phyloP scores from a whole-genome alignment of 1,284 basidiomycete species.

The Pseudozyma hubeiensis region DNA sequence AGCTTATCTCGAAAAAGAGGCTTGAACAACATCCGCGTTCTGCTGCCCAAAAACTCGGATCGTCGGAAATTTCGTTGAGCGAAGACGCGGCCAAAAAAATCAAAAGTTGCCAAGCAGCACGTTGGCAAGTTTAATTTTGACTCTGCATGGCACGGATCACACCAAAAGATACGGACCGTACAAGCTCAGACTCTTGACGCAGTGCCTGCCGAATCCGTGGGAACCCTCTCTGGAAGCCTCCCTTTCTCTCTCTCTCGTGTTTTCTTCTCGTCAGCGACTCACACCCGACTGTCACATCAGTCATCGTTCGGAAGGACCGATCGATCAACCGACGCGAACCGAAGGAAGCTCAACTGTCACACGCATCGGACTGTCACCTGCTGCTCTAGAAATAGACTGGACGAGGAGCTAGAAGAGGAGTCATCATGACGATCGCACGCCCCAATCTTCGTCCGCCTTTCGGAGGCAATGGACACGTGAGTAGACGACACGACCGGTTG shows the following conservation, averaged over 20 bases:
- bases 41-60: constrained; percentile 1
- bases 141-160: constrained; percentile 11
- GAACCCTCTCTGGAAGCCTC: not conserved
- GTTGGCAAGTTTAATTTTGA: not conserved
- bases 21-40: not conserved
- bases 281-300: not conserved
- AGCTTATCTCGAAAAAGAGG: constrained; percentile 10
- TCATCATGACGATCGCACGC: constrained; percentile 37
- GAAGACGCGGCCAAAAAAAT: not conserved
- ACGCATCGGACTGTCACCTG: not conserved
- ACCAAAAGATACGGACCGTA: not conserved
- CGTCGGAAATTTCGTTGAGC: not conserved
- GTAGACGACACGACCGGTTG: not conserved
- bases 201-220: no score
- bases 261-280: no score
- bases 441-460: constrained; percentile 30
- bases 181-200: not conserved
- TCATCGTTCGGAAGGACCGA: constrained; percentile 2
- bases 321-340: not conserved
- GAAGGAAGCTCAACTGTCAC: not conserved
- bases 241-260: not conserved
- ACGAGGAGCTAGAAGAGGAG: not conserved
- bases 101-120: not conserved
- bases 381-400: not conserved
- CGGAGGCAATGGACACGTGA: constrained; percentile 39